phyloP scores from a whole-genome alignment of 371 early-diverging fungal species.

The Mortierella sp. region DNA sequence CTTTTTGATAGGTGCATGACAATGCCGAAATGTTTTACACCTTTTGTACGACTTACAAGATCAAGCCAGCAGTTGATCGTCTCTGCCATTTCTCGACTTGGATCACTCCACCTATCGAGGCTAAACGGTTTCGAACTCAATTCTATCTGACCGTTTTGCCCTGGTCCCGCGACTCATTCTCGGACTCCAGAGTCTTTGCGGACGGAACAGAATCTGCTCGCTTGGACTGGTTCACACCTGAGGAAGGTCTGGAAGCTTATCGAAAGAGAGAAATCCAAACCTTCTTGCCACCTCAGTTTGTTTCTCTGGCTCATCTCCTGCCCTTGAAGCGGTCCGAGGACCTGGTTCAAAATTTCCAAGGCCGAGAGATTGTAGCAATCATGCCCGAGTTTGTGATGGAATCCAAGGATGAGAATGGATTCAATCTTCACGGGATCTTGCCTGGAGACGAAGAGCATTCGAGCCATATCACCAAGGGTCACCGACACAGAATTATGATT shows the following conservation, averaged over 20 bases:
- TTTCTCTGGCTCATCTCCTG: conserved; percentile 59
- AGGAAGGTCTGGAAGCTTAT: conserved; percentile 64
- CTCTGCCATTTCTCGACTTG: conserved; percentile 76
- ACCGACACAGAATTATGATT: conserved; percentile 37
- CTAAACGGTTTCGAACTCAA: conserved; percentile 77
- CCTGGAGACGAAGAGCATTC: conserved; percentile 51
- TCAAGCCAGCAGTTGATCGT: conserved; percentile 58
- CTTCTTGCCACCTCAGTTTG: conserved; percentile 79
- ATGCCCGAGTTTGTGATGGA: conserved; percentile 60
- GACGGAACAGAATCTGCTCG: conserved; percentile 73
- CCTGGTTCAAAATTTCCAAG: conserved; percentile 53
- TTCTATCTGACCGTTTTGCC: conserved; percentile 75
- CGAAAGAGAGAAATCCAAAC: conserved; percentile 39
- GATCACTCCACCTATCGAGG: conserved; percentile 78
- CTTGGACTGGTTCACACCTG: conserved; percentile 78
- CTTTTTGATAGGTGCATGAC: conserved; percentile 51
- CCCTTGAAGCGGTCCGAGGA: conserved; percentile 41
- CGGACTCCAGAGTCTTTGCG: conserved; percentile 51
- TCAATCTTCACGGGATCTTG: conserved; percentile 37
- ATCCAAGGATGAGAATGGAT: conserved; percentile 37
- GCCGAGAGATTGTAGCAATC: conserved; percentile 51
- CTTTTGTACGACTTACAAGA: conserved; percentile 58
- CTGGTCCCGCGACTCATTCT: conserved; percentile 50
- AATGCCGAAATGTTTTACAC: conserved; percentile 63
- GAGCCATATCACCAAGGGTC: conserved; percentile 18